Evolutionary conservation across 202 grass and related monocot genomes (phyloP).

Genomic region (Digitaria exilis): DNA sequence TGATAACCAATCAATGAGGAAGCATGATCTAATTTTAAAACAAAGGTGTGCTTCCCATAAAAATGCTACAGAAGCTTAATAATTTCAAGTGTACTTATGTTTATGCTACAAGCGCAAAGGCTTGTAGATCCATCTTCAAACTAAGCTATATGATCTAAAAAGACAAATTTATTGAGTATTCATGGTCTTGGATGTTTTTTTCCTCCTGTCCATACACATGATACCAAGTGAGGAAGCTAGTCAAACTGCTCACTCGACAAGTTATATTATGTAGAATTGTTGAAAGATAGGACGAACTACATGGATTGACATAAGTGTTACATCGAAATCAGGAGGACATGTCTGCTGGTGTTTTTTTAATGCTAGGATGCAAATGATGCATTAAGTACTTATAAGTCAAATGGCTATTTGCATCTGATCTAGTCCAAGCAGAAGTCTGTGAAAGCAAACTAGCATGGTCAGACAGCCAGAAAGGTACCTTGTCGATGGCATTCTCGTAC

Average conservation of each 20-base stretch:
- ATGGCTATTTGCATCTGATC: conserved; percentile 10
- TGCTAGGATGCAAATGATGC: neutral
- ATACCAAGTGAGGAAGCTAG: conserved; percentile 16
- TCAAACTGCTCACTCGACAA: conserved; percentile 12
- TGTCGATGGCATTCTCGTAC: conserved; percentile 88
- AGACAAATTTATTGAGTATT: conserved; percentile 11
- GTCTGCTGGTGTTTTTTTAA: neutral
- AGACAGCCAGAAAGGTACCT: conserved; percentile 55
- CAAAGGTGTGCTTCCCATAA: neutral
- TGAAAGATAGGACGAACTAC: conserved; percentile 7
- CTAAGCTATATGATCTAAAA: conserved; percentile 23
- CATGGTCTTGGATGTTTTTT: conserved; percentile 2
- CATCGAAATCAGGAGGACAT: conserved; percentile 14
- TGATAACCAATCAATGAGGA: conserved; percentile 39
- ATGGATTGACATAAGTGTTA: neutral
- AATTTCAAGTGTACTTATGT: conserved; percentile 22
- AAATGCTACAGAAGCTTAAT: conserved; percentile 13
- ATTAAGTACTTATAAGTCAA: neutral
- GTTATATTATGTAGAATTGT: neutral
- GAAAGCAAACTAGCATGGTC: conserved; percentile 24
- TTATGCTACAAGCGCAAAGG: conserved; percentile 29
- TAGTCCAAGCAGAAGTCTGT: conserved; percentile 5
- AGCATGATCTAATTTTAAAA: conserved; percentile 16
- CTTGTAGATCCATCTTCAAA: conserved; percentile 21
- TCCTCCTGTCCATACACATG: conserved; percentile 16